Base-by-base conservation (phyloP, 805 yeast species). In the Metschnikowia amazonensis region DNA sequence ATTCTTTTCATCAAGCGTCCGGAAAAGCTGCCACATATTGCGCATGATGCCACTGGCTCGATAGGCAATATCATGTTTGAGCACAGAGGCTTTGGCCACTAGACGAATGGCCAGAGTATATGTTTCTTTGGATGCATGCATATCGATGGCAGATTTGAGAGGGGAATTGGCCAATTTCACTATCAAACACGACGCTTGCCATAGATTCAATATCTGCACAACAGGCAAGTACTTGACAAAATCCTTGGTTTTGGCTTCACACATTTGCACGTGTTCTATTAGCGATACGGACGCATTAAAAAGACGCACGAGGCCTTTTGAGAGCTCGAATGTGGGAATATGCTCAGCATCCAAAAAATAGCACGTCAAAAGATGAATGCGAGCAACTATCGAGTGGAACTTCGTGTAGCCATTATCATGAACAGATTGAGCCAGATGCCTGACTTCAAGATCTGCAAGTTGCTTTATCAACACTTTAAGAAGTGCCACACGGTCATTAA, bases 1-100 rank as follows among this genome's bases (percentile, higher is more conserved):
- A n/a, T 64, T 63, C 50, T 77, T 79, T 34, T 79, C 82, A 51
- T 81, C 79, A 54, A 89, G 68, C 4, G 84, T 75, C 42, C 84
- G 78, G 64, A 86, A 86, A 48, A 89, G 72, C 48, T 85, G 87
- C 99, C 99, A 92, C 72, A 89, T 83, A 59, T 89, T 89, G 58
- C 86, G 79, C 94, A 94, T 88, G 48, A 94, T 89, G 7, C 96
- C 97, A 37, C 95, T 82, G 0, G 96, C 86, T 53, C 98, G 77
- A 62, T 87, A 88, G 0, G 97, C 88, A 74, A 94, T 82, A 60
- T 92, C 99, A 65, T 90, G 94, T 57, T 89, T 89, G 56, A 88
- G 71, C 24, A 92, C 84, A 0, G 97, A 88, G 0, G 96, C 95
- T 48, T 81, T 81, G 46, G 81, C 77, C 1, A 94, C 81, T 37